Evolutionary conservation across 768 basidiomycete genomes (phyloP), one percentile per base, ranked within the genome.

Genomic region (Pisolithus tinctorius): DNA sequence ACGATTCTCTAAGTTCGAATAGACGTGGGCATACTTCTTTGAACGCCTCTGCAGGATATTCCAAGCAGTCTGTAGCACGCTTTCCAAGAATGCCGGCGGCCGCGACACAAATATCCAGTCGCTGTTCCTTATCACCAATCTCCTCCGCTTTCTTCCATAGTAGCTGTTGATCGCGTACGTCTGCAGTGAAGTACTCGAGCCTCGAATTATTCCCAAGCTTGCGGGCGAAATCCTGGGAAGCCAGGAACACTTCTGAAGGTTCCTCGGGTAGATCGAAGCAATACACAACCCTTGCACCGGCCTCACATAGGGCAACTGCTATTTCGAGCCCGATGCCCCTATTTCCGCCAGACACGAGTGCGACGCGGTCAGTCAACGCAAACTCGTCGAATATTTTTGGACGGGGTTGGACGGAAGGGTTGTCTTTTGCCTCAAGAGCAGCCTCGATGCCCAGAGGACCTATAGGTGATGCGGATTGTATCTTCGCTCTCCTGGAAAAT

Each of bases 321-420:
- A 86, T 84, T 69, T 91, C 88, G 17, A 92, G 79, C 2, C 89
- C 89, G 13, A 91, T 76, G 0, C 88, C 84, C 34, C 83, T 69
- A 53, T 83, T 80, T 0, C 75, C 83, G 6, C 84, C 84, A 0
- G 83, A 80, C 26, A 85, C 79, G 43, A 85, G 71, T 7, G 72
- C 80, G 4, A 84, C 81, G 2, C 80, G 75, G 49, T 78, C 78
- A 11, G 66, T 69, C 34, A 84, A 72, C 1, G 77, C 74, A 65
- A 81, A 84, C 55, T 83, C 80, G 43, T 76, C 76, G 58, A 80
- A 76, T 20, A 84, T 75, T 60, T 79, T 81, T n/a, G 75, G 69
- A 4, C 67, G 69, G 4, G 74, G 68, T 34, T 36, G 51, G 38
- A 72, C 48, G 0, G 56, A 55, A 3, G 69, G 58, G 44, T 78